phyloP scores from a whole-genome alignment of 2,329 filamentous ascomycete species.

The Aspergillus ochraceus region DNA sequence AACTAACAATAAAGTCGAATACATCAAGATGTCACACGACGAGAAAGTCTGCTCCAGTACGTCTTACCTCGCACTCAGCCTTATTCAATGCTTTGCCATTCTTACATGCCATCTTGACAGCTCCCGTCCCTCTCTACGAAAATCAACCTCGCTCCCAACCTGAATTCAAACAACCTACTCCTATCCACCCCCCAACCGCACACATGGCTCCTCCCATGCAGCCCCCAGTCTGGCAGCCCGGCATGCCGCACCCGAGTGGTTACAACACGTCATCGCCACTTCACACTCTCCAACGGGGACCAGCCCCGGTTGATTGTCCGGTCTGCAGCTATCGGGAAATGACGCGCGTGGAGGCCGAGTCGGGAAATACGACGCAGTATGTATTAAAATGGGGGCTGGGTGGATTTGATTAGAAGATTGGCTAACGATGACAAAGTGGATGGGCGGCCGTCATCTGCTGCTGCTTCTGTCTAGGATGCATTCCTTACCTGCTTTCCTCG shows the following conservation, averaged over 20 bases:
- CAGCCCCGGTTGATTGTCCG: slow-evolving; percentile 51
- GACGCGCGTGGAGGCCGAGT: slow-evolving; percentile 22
- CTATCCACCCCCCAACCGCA: slow-evolving; percentile 1
- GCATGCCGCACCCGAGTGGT: slow-evolving; percentile 16
- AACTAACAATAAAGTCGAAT: too few species aligned
- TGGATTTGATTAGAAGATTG: not conserved
- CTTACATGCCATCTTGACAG: too few species aligned
- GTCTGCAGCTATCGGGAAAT: slow-evolving; percentile 43
- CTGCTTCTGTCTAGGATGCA: slow-evolving; percentile 47
- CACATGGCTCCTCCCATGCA: not conserved
- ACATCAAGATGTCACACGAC: not conserved
- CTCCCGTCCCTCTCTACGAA: not conserved
- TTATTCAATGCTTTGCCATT: too few species aligned
- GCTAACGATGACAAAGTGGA: slow-evolving; percentile 30
- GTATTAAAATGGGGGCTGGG: not conserved
- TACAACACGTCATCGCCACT: slow-evolving; percentile 27
- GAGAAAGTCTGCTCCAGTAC: not conserved
- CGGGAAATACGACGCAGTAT: slow-evolving; percentile 32
- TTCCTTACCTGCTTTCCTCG: slow-evolving; percentile 50
- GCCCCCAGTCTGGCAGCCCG: slow-evolving; percentile 2
- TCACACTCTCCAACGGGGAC: slow-evolving; percentile 27
- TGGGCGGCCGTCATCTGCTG: slow-evolving; percentile 49
- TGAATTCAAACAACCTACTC: not conserved
- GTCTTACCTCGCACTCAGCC: not conserved
- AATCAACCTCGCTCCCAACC: not conserved